Evolutionary conservation across 805 yeast species (phyloP).

Genomic region (Metschnikowia continentalis): DNA sequence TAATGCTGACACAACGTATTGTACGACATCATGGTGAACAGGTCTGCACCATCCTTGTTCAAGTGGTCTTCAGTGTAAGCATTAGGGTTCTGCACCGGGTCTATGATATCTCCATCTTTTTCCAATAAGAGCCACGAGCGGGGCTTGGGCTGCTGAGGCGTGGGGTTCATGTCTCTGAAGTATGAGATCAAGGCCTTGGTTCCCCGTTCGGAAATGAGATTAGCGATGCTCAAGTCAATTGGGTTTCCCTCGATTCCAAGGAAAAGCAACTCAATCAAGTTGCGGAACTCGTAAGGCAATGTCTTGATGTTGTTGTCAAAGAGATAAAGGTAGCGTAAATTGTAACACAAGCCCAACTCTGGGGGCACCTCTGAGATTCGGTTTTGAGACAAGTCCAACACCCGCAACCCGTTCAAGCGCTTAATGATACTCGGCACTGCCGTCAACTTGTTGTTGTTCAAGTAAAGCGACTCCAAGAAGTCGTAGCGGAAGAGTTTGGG

Average conservation of each 20-base stretch:
- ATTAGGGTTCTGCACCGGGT: constrained; percentile 28
- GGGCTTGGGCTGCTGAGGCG: constrained; percentile 59
- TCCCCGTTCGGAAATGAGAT: constrained; percentile 73
- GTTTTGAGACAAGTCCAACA: constrained; percentile 83
- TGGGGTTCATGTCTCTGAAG: constrained; percentile 79
- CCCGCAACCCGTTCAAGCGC: constrained; percentile 66
- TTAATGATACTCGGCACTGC: constrained; percentile 64
- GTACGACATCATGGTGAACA: constrained; percentile 79
- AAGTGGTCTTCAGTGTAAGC: constrained; percentile 28
- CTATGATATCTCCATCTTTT: constrained; percentile 64
- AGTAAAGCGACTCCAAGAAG: constrained; percentile 79
- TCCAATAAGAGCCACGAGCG: constrained; percentile 81
- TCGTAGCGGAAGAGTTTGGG: constrained; percentile 73
- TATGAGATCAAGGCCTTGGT: constrained; percentile 77
- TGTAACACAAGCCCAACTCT: constrained; percentile 79
- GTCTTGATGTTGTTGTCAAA: constrained; percentile 79
- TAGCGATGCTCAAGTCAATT: constrained; percentile 58
- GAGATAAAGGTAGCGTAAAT: constrained; percentile 73
- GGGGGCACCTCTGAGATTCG: constrained; percentile 66
- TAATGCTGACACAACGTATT: constrained; percentile 94
- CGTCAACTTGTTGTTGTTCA: constrained; percentile 79
- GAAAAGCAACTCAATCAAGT: constrained; percentile 75
- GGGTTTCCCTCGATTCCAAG: constrained; percentile 94
- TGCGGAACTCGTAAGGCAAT: constrained; percentile 83
- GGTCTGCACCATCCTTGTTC: constrained; percentile 22